Evolutionary conservation across 768 basidiomycete genomes (phyloP), one percentile per base, ranked within the genome.

Genomic region (Xerocomellus amylosporus): DNA sequence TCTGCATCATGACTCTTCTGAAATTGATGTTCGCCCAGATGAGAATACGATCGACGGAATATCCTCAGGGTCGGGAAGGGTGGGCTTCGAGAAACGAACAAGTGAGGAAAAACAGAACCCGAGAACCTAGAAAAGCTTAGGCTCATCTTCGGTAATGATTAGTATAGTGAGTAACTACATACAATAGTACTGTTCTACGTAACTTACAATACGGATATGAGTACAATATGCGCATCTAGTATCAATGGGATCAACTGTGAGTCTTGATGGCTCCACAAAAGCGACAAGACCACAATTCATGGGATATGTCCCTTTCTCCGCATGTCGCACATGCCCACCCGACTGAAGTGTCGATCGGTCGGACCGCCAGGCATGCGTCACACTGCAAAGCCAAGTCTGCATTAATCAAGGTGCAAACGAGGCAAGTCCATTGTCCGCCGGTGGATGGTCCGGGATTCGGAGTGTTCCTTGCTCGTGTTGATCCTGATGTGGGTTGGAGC

Each of bases 21-120:
- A 28, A 13, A 30, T 41, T 53, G 5, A 46, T 24, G 34, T 17
- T 49, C 41, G 12, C 28, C 39, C 55, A 90, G 87, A 75, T 3
- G 69, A 80, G 12, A 75, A 86, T 47, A 90, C 88, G 1, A 87
- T 91, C 53, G 88, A 91, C 65, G 83, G 82, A 26, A 86, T 19
- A 89, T 92, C 58, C 68, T 90, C 4, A 76, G 83, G 58, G 90
- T 94, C n/a, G 90, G 93, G 68, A 84, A 87, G n/a, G n/a, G 62
- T 75, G 88, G 89, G 1, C 87, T 93, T 64, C 79, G 82, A 15
- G 83, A 84, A 38, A 79, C 58, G 44, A 64, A 68, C 42, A 73
- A 71, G 38, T 67, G 72, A 24, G 70, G 66, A 0, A 77, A 76
- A 42, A 66, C 75, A 5, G 84, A 86, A 59, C 77, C 82, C 4